phyloP scores from a whole-genome alignment of 345 rosid species.

The Firmiana major region DNA sequence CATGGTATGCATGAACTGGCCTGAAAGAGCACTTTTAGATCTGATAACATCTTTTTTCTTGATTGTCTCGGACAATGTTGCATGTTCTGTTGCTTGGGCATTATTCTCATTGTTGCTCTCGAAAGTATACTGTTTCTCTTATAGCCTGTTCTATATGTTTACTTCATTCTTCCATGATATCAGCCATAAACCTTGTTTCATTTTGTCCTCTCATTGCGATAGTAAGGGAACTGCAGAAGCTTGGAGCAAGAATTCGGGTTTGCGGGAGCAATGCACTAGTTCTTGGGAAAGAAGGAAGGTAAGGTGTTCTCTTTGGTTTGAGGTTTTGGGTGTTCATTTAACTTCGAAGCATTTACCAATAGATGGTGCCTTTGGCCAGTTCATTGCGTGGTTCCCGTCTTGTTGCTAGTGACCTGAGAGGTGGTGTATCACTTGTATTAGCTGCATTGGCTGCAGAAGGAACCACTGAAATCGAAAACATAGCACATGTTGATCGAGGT shows the following conservation, averaged over 20 bases:
- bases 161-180: not conserved
- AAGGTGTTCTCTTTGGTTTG: not conserved
- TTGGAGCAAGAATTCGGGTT: conserved; percentile 30
- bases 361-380: conserved; percentile 6
- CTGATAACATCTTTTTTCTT: not conserved
- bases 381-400: conserved; percentile 15
- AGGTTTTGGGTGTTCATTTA: not conserved
- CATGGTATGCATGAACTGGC: conserved; percentile 21
- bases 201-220: not conserved
- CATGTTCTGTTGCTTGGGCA: not conserved
- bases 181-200: not conserved
- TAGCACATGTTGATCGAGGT: conserved; percentile 27
- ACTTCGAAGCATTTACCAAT: not conserved
- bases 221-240: conserved; percentile 26
- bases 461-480: conserved; percentile 20
- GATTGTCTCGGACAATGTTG: not conserved
- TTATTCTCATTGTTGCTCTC: not conserved
- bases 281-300: conserved; percentile 23
- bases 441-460: conserved; percentile 32
- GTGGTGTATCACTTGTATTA: conserved; percentile 26
- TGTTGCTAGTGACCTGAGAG: conserved; percentile 28
- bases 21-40: not conserved
- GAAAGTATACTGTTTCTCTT: conserved; percentile 1
- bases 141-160: not conserved
- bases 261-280: conserved; percentile 23